phyloP scores from a whole-genome alignment of 768 basidiomycete genomes.

The Tylopilus felleus region DNA sequence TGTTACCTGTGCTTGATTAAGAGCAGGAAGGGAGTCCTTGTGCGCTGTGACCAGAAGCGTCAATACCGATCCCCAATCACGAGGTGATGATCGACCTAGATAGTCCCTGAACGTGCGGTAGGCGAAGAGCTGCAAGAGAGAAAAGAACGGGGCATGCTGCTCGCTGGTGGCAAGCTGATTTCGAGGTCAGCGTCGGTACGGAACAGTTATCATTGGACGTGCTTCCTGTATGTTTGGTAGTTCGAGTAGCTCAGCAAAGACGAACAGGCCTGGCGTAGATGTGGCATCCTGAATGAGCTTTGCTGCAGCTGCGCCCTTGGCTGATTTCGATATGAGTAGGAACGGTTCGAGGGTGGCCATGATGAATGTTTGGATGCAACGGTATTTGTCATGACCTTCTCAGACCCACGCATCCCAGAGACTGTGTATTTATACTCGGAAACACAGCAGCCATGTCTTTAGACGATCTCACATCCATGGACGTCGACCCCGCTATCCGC shows the following conservation, averaged over 20 bases:
- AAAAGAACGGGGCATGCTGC: slow-evolving; percentile 57
- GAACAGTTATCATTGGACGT: slow-evolving; percentile 15
- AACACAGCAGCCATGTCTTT: slow-evolving; percentile 16
- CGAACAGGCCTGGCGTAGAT: slow-evolving; percentile 85
- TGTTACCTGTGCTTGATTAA: slow-evolving; percentile 69
- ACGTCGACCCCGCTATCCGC: slow-evolving; percentile 51
- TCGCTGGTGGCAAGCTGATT: slow-evolving; percentile 66
- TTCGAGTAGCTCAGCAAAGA: slow-evolving; percentile 87
- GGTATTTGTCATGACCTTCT: too few species aligned
- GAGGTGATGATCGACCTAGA: slow-evolving; percentile 48
- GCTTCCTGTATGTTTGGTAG: slow-evolving; percentile 84
- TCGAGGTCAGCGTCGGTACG: background rate
- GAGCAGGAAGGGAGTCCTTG: slow-evolving; percentile 59
- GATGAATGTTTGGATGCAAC: slow-evolving; percentile 19
- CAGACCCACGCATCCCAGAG: too few species aligned
- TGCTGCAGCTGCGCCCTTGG: slow-evolving; percentile 89
- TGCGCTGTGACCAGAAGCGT: slow-evolving; percentile 45
- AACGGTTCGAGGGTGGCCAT: slow-evolving; percentile 76
- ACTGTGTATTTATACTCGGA: too few species aligned
- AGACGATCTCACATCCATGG: slow-evolving; percentile 12
- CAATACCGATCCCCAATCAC: background rate
- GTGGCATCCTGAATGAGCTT: slow-evolving; percentile 86
- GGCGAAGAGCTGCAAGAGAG: slow-evolving; percentile 81
- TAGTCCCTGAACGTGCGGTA: slow-evolving; percentile 88
- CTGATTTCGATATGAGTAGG: slow-evolving; percentile 85